Conservation (phyloP, 805 yeast species). For the Lipomyces oligophaga region DNA sequence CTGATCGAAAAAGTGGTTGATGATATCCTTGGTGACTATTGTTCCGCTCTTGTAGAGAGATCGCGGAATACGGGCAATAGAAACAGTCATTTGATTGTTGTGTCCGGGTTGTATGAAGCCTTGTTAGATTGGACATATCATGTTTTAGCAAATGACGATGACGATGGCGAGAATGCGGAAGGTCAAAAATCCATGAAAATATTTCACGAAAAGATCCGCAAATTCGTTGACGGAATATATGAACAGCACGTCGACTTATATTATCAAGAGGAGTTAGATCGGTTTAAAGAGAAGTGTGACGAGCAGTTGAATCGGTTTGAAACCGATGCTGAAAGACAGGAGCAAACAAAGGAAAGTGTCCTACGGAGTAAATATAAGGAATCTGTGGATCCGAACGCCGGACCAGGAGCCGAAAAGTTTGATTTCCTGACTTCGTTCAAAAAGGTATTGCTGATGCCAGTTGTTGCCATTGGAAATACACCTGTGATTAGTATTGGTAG, state of each 20-base stretch:
- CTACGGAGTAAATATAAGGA: constrained; percentile 47
- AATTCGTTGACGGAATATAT: constrained; percentile 30
- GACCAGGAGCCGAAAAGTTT: constrained; percentile 42
- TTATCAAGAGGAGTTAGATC: constrained; percentile 35
- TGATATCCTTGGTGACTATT: constrained; percentile 33
- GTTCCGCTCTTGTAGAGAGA: constrained; percentile 31
- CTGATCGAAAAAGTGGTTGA: constrained; percentile 46
- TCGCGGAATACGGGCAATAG: constrained; percentile 14
- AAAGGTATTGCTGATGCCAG: constrained; percentile 44
- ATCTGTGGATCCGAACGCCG: background rate
- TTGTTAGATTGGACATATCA: constrained; percentile 26
- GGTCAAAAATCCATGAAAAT: constrained; percentile 2
- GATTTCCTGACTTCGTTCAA: constrained; percentile 52
- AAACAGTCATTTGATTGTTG: constrained; percentile 37
- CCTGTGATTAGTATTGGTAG: constrained; percentile 5
- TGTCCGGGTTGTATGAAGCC: constrained; percentile 40
- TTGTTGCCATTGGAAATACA: constrained; percentile 26
- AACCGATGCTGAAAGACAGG: constrained; percentile 41
- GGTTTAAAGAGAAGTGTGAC: constrained; percentile 32
- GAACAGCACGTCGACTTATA: constrained; percentile 34
- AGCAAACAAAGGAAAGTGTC: constrained; percentile 47
- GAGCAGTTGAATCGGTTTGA: constrained; percentile 36
- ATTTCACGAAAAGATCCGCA: constrained; percentile 26
- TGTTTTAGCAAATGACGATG: constrained; percentile 33
- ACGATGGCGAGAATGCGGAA: constrained; percentile 9